These are phyloP conservation scores for Picocystis salinarum DNA, from an alignment of 139 green algal species.

Conservation along the genomic window DNA sequence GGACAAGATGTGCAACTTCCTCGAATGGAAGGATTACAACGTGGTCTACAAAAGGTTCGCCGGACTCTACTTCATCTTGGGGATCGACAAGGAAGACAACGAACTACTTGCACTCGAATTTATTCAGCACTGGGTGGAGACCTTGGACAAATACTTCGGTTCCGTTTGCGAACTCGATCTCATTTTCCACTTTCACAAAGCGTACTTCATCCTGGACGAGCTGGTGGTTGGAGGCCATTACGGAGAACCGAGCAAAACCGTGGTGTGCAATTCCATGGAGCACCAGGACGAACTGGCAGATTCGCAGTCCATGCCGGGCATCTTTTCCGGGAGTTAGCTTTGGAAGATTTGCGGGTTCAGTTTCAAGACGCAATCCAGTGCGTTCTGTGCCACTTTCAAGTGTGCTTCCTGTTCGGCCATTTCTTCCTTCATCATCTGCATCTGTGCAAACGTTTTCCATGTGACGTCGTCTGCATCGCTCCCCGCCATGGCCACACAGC, in stretches of 20 bases:
- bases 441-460: neutral
- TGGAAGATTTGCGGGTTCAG: too few species aligned
- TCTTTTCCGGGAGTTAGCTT: too few species aligned
- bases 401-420: too few species aligned
- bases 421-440: neutral
- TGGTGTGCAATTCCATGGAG: too few species aligned
- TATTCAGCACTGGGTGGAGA: constrained; percentile 94
- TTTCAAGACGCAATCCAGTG: too few species aligned
- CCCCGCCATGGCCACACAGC: neutral
- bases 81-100: constrained; percentile 59
- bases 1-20: constrained; percentile 91
- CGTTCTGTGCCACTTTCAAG: too few species aligned
- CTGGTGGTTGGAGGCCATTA: constrained; percentile 55
- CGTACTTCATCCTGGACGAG: constrained; percentile 98
- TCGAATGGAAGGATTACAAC: constrained; percentile 82
- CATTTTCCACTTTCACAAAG: constrained; percentile 98
- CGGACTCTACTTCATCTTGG: constrained; percentile 84
- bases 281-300: too few species aligned
- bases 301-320: too few species aligned
- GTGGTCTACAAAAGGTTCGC: constrained; percentile 70
- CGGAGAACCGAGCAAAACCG: too few species aligned
- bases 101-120: constrained; percentile 73
- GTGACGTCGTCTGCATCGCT: neutral
- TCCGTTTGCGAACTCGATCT: constrained; percentile 99
- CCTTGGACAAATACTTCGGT: constrained; percentile 86